phyloP scores from a whole-genome alignment of 78 protist genomes.

The Protostelium mycophagum region DNA sequence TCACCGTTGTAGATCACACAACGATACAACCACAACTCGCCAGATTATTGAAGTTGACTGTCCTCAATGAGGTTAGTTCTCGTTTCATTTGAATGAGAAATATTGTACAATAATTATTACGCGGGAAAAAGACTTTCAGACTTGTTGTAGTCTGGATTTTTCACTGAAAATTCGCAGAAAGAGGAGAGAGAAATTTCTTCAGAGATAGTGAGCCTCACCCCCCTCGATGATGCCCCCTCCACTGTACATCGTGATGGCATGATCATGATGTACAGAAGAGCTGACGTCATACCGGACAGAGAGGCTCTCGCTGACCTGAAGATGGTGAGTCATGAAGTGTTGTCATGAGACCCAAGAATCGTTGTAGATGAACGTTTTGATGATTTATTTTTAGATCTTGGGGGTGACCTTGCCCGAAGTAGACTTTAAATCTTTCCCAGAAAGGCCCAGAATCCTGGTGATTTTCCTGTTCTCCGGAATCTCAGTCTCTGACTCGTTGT shows the following conservation, averaged over 20 bases:
- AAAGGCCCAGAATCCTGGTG: neutral
- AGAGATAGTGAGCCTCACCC: too few species aligned
- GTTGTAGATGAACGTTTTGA: neutral
- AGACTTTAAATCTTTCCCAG: neutral
- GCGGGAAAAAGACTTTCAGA: too few species aligned
- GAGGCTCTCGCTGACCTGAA: neutral
- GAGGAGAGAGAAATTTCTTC: neutral
- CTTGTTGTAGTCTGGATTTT: too few species aligned
- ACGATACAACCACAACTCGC: neutral
- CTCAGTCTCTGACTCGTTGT: too few species aligned
- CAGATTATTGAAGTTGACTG: neutral
- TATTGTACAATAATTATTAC: neutral
- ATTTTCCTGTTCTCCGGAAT: too few species aligned
- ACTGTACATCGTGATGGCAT: neutral
- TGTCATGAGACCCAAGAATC: too few species aligned
- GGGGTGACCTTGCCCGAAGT: neutral
- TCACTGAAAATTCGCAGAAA: neutral
- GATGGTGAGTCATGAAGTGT: neutral
- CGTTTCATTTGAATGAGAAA: neutral
- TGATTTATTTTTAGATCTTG: neutral
- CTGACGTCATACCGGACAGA: neutral
- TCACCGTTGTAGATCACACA: neutral
- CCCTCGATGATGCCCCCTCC: too few species aligned
- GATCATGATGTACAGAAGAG: neutral
- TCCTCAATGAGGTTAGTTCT: neutral